Evolutionary conservation across 1,284 basidiomycete species (phyloP), one percentile per base, ranked within the genome.

Genomic region (Apiotrichum akiyoshidainum): DNA sequence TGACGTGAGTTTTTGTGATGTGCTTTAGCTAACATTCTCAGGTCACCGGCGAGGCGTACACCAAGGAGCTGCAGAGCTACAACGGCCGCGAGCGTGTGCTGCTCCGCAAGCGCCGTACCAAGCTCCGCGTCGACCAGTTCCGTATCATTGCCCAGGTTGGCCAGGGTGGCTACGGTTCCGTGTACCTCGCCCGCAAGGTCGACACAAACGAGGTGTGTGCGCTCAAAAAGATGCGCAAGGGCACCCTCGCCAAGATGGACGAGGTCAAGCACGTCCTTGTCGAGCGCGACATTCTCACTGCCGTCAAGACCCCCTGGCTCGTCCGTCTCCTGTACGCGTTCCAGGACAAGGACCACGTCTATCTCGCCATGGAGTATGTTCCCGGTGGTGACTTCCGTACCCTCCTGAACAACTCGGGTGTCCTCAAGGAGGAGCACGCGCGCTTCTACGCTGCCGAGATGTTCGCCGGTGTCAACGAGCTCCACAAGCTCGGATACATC

Each of bases 291-390:
- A 97, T 97, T 69, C 80, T 97, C 64, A 95, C 93, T 0, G 90
- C 92, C 1, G 95, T 93, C 34, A 93, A 94, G 78, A 94, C 92
- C 0, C 89, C 92, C 2, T 97, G 93, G 93, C 84, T 97, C 57
- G 94, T 97, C 46, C 83, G 87, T 21, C 81, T 97, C 11, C 80
- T 97, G 5, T 97, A 97, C 73, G 93, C 93, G 1, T 97, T 97
- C 79, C 93, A 97, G 77, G 93, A 97, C 73, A 81, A 85, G 0
- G 82, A 88, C 60, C 83, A 88, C 68, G 92, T 97, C 33, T 97
- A 94, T 73, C 87, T 97, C 51, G 93, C 93, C 0, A 97, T 97
- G 93, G 96, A 99, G 81, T 97, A 95, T 73, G 93, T 97, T 14
- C 93, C 93, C 1, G 93, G 93, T 40, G 93, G 93, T 53, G 93